Evolutionary conservation across 345 rosid genomes (phyloP).

Genomic region (Citrus maxima): DNA sequence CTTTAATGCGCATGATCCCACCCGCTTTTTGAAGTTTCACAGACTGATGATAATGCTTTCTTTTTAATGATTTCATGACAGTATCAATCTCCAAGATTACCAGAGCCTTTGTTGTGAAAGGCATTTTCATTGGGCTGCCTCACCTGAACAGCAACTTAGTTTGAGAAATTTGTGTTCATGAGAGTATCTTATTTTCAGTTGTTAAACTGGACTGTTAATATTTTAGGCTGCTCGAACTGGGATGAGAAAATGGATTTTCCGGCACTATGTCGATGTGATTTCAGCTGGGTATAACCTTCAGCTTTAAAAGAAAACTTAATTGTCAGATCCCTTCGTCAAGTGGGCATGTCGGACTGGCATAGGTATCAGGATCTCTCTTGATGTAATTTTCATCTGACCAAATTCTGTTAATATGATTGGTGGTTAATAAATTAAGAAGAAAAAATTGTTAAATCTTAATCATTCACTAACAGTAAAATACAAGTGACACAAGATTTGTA

Average conservation of each 20-base stretch:
- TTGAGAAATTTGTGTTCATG: too few relatives aligned
- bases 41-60: neutral
- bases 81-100: neutral
- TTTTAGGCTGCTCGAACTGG: neutral
- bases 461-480: too few relatives aligned
- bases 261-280: neutral
- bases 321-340: neutral
- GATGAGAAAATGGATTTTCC: too few relatives aligned
- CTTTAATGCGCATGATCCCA: neutral
- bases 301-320: too few relatives aligned
- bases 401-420: too few relatives aligned
- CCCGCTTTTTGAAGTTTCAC: neutral
- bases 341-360: conserved; percentile 73
- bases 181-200: neutral
- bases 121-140: too few relatives aligned
- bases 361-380: conserved; percentile 37
- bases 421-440: too few relatives aligned
- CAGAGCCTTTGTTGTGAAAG: too few relatives aligned
- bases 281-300: neutral
- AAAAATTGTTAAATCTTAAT: rapidly evolving
- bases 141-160: neutral
- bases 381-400: too few relatives aligned
- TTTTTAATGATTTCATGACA: neutral
- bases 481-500: too few relatives aligned
- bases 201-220: neutral